Conservation (phyloP, 768 basidiomycete genomes). For the Collybiopsis luxurians region DNA sequence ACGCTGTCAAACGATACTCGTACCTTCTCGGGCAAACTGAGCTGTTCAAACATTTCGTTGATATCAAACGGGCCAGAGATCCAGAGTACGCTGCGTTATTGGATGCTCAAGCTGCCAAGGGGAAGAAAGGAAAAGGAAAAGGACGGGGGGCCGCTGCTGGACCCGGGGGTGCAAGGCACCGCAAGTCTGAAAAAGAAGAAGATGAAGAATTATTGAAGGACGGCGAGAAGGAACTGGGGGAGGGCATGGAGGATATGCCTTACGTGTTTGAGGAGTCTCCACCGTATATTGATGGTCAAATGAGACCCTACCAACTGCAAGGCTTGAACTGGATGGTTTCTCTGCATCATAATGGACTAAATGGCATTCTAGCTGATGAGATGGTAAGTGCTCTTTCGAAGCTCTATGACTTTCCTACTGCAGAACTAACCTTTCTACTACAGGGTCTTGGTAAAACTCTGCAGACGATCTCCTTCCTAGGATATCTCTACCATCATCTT, state of each 20-base stretch:
- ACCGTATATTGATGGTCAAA: slow-evolving; percentile 80
- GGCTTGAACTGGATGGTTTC: slow-evolving; percentile 98
- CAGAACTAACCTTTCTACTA: background rate
- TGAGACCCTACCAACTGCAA: slow-evolving; percentile 94
- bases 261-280: slow-evolving; percentile 95
- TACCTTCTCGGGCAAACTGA: slow-evolving; percentile 99
- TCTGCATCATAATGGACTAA: slow-evolving; percentile 92
- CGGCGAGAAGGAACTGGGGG: slow-evolving; percentile 63
- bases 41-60: slow-evolving; percentile 96
- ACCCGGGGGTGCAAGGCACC: slow-evolving; percentile 76
- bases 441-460: slow-evolving; percentile 97
- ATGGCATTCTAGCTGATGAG: slow-evolving; percentile 96
- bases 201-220: slow-evolving; percentile 94
- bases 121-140: slow-evolving; percentile 68
- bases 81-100: slow-evolving; percentile 90
- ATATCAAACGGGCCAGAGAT: slow-evolving; percentile 92
- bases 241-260: slow-evolving; percentile 81
- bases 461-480: slow-evolving; percentile 96
- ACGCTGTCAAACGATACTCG: slow-evolving; percentile 94
- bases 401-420: background rate
- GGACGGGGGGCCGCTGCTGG: slow-evolving; percentile 85
- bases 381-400: slow-evolving; percentile 50
- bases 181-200: slow-evolving; percentile 98
- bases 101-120: slow-evolving; percentile 62
- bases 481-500: slow-evolving; percentile 87